phyloP scores from a whole-genome alignment of 1,284 basidiomycete species.

The Anthracocystis walkeri region DNA sequence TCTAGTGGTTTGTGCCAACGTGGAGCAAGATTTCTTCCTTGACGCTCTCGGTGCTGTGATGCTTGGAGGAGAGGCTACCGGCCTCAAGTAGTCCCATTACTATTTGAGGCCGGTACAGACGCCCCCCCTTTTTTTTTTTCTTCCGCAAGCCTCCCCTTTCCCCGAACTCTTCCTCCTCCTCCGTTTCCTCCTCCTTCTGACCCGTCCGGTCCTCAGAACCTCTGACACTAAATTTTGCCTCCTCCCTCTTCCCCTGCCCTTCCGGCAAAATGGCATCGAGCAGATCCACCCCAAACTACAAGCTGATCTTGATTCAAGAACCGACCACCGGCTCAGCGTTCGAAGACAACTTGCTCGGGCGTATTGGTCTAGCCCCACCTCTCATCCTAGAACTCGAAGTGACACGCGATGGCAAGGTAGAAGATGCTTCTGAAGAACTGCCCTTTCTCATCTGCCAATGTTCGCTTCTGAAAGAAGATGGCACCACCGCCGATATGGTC shows the following conservation, averaged over 20 bases:
- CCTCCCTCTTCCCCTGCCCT: not conserved
- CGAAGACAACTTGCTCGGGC: constrained; percentile 48
- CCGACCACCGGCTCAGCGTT: constrained; percentile 55
- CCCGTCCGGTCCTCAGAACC: not conserved
- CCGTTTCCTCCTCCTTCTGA: not conserved
- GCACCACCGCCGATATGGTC: constrained; percentile 42
- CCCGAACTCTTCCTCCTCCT: not conserved
- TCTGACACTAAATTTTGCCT: not conserved
- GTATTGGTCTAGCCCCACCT: constrained; percentile 54
- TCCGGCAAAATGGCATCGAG: constrained; percentile 9
- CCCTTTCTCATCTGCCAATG: constrained; percentile 57
- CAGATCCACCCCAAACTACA: constrained; percentile 25
- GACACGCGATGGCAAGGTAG: constrained; percentile 17
- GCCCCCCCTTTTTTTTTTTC: not conserved
- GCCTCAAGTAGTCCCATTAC: not conserved
- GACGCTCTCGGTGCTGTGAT: not conserved
- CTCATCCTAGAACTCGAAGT: constrained; percentile 51
- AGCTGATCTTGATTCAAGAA: constrained; percentile 45
- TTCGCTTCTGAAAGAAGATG: constrained; percentile 41
- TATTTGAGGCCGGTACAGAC: not conserved
- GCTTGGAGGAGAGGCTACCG: not conserved
- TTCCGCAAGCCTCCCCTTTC: not conserved
- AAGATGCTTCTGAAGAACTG: constrained; percentile 32
- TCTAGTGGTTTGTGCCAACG: not conserved
- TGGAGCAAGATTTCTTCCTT: not conserved